Conservation (phyloP, 225 moss, liverwort and hornwort genomes). For the Sphagnum contortum region DNA sequence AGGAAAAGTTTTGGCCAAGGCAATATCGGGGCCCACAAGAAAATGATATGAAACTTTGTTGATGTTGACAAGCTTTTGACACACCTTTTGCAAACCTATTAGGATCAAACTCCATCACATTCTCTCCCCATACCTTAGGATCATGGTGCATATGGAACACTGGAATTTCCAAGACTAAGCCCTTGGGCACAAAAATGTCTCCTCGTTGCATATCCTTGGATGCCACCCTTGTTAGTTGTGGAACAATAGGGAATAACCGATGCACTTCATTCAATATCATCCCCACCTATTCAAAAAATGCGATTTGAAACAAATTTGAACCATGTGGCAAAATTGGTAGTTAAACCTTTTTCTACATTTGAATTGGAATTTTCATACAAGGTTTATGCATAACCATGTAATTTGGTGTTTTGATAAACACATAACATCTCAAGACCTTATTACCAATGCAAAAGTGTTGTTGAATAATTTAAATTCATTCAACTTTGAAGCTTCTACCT, state of each 20-base stretch:
- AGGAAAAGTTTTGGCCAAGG: slow-evolving; percentile 24
- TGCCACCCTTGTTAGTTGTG: slow-evolving; percentile 12
- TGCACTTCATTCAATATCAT: slow-evolving; percentile 35
- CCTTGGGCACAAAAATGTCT: slow-evolving; percentile 17
- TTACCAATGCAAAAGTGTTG: too few relatives aligned
- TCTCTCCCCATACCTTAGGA: slow-evolving; percentile 26
- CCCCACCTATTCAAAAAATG: slow-evolving; percentile 17
- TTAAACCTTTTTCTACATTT: too few relatives aligned
- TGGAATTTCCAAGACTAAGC: slow-evolving; percentile 20
- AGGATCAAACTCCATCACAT: slow-evolving; percentile 20
- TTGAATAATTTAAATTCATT: too few relatives aligned
- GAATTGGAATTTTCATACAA: too few relatives aligned
- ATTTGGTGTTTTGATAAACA: too few relatives aligned
- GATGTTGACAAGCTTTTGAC: slow-evolving; percentile 7
- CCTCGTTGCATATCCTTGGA: slow-evolving; percentile 19
- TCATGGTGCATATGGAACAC: slow-evolving; percentile 20
- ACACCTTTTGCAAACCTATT: slow-evolving; percentile 20
- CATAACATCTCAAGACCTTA: too few relatives aligned
- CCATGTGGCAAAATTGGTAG: too few relatives aligned
- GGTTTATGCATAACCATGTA: too few relatives aligned
- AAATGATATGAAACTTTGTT: slow-evolving; percentile 11
- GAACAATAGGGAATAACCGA: slow-evolving; percentile 22
- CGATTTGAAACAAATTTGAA: too few relatives aligned
- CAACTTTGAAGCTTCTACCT: too few relatives aligned
- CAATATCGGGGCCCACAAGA: slow-evolving; percentile 30